A percentile compares a stretch with the other conserved stretches of the same genome.
phyloP scores from a whole-genome alignment of 2,329 filamentous ascomycete genomes.

The Pseudogymnoascus verrucosus region DNA sequence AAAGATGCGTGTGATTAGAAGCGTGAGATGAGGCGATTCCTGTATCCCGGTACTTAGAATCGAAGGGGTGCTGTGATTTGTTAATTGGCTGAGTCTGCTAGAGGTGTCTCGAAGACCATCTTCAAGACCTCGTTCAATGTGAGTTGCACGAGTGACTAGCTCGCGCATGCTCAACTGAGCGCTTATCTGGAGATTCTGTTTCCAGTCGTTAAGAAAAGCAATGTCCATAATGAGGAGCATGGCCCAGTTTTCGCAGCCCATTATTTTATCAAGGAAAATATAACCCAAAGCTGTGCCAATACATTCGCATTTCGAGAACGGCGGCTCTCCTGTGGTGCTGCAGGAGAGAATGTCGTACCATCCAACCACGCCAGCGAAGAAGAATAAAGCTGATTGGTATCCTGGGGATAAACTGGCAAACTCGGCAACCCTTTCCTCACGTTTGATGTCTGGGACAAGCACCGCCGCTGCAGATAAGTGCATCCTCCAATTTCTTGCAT shows the following conservation, averaged over 20 bases:
- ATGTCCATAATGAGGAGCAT: slow-evolving; percentile 44
- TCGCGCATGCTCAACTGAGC: slow-evolving; percentile 37
- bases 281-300: slow-evolving; percentile 26
- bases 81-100: not conserved
- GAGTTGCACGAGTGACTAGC: slow-evolving; percentile 33
- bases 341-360: slow-evolving; percentile 42
- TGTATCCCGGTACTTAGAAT: not conserved
- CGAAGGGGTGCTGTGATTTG: not conserved
- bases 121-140: slow-evolving; percentile 18
- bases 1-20: slow-evolving; percentile 14
- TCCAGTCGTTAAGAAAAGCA: slow-evolving; percentile 47
- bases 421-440: slow-evolving; percentile 11
- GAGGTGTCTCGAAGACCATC: slow-evolving; percentile 8
- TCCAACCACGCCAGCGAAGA: slow-evolving; percentile 40
- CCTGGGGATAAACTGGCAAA: slow-evolving; percentile 18
- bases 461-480: slow-evolving; percentile 43
- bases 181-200: slow-evolving; percentile 37
- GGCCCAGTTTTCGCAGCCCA: slow-evolving; percentile 49
- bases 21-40: slow-evolving; percentile 4
- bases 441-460: slow-evolving; percentile 36
- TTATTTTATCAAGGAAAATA: slow-evolving; percentile 40
- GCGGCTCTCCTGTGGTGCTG: slow-evolving; percentile 32
- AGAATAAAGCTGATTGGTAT: slow-evolving; percentile 40
- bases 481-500: slow-evolving; percentile 40
- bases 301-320: not conserved